Conservation (phyloP, 169 alveolate genomes). For the Plasmodium adleri region DNA sequence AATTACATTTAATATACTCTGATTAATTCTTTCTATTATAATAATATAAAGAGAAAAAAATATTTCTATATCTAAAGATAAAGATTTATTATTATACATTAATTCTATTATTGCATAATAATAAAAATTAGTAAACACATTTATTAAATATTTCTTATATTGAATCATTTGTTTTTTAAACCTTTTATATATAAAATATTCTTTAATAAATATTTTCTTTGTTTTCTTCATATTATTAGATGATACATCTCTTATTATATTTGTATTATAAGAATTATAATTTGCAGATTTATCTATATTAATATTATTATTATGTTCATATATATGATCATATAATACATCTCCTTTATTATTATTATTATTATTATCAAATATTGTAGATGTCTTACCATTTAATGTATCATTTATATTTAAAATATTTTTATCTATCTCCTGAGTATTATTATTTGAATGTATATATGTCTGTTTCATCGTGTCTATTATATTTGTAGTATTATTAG, state of each 20-base stretch:
- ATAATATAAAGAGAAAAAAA: slow-evolving; percentile 60
- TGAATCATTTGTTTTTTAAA: slow-evolving; percentile 21
- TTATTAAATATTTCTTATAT: slow-evolving; percentile 20
- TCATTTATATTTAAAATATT: too few species aligned
- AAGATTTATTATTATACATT: slow-evolving; percentile 8
- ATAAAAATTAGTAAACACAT: slow-evolving; percentile 24
- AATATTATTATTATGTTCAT: too few species aligned
- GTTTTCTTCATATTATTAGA: neutral
- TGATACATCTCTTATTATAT: too few species aligned
- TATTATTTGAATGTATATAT: too few species aligned
- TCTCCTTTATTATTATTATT: too few species aligned
- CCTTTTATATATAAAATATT: slow-evolving; percentile 26
- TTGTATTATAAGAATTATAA: too few species aligned
- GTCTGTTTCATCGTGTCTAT: slow-evolving; percentile 1
- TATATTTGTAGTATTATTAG: too few species aligned
- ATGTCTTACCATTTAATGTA: too few species aligned
- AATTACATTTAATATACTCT: slow-evolving; percentile 19
- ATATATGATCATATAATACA: too few species aligned
- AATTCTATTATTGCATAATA: slow-evolving; percentile 39
- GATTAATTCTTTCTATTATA: slow-evolving; percentile 40
- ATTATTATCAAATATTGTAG: too few species aligned
- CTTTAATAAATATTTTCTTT: slow-evolving; percentile 31
- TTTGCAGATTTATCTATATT: too few species aligned
- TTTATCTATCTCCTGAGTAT: too few species aligned
- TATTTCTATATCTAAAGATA: slow-evolving; percentile 44